Base-by-base conservation (phyloP, 345 rosid genomes). In the Limnanthes douglasii region DNA sequence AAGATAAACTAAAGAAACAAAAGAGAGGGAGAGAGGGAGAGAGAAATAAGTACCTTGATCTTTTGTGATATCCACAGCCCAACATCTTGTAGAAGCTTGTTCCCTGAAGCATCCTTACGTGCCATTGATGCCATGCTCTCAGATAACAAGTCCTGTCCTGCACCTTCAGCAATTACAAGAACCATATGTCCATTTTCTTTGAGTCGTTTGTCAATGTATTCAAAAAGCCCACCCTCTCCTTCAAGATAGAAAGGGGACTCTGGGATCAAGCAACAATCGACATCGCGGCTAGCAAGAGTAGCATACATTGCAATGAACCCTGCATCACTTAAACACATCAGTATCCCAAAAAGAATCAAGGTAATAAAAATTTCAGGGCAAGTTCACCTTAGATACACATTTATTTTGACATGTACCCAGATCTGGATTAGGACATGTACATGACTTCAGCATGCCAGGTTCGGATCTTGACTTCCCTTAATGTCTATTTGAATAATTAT, bases 271-370 rank as follows among this genome's bases (percentile, higher is more conserved):
- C 94, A 82, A 12, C 94, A 82, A 33, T 82, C 90, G 44, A 82
- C 94, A 51, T 82, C 94, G 44, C 94, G 64, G 48, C 90, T 82
- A 12, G 94, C 94, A 46, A 82, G 77, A 27, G 94, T 82, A 29
- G 94, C 94, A 25, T 74, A 16, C 94, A 82, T 77, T 0, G 90
- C 94, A 47, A 78, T 82, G 39, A 78, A 82, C 34, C 86, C 94
- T 81, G 59, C 59, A 25, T n/a, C n/a, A n/a, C n/a, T n/a, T n/a
- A n/a, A n/a, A n/a, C n/a, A n/a, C n/a, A n/a, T n/a, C n/a, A n/a
- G n/a, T n/a, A n/a, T n/a, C n/a, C n/a, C n/a, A n/a, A n/a, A n/a
- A n/a, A n/a, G n/a, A n/a, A n/a, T n/a, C n/a, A n/a, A n/a, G n/a
- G n/a, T n/a, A n/a, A n/a, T n/a, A n/a, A n/a, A n/a, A n/a, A n/a